A percentile compares a stretch with the other conserved stretches of the same genome.
Evolutionary conservation across 129 eudicot species (phyloP).

Genomic region (Chrysanthemum lavandulifolium): DNA sequence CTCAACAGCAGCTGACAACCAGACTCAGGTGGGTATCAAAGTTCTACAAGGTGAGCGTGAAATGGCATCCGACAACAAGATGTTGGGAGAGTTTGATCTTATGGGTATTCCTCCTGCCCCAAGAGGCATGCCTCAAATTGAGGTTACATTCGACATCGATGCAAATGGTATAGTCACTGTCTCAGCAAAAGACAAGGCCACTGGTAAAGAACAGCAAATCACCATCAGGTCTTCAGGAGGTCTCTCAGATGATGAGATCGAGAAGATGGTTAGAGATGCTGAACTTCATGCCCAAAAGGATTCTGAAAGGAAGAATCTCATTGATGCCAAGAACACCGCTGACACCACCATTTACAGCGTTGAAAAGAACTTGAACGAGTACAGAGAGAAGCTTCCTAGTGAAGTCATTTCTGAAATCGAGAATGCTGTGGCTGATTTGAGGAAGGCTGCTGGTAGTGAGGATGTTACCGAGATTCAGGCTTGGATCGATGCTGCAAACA

Average conservation of each 20-base stretch:
- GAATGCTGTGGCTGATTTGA: conserved; percentile 69
- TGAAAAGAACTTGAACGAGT: conserved; percentile 81
- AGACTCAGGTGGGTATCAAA: conserved; percentile 85
- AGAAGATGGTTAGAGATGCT: conserved; percentile 93
- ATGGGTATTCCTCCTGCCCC: conserved; percentile 94
- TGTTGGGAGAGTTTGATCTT: conserved; percentile 82
- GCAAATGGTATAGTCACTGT: conserved; percentile 95
- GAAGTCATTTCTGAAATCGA: conserved; percentile 76
- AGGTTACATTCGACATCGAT: conserved; percentile 95
- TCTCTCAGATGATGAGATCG: conserved; percentile 77
- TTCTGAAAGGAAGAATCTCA: conserved; percentile 66
- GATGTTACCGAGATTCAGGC: conserved; percentile 61
- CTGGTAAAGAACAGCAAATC: conserved; percentile 87
- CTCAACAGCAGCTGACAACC: conserved; percentile 95
- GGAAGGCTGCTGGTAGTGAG: conserved; percentile 54
- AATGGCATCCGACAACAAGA: conserved; percentile 86
- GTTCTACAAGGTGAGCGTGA: conserved; percentile 96
- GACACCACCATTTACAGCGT: conserved; percentile 84
- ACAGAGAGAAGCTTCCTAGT: conserved; percentile 75
- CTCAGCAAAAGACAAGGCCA: conserved; percentile 90
- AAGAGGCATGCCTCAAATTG: conserved; percentile 90
- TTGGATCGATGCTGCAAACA: conserved; percentile 80
- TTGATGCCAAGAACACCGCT: conserved; percentile 71
- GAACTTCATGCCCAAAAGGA: conserved; percentile 83
- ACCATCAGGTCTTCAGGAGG: conserved; percentile 93